Base-by-base conservation (phyloP, 2,329 filamentous ascomycete species). In the Fusarium domesticum region DNA sequence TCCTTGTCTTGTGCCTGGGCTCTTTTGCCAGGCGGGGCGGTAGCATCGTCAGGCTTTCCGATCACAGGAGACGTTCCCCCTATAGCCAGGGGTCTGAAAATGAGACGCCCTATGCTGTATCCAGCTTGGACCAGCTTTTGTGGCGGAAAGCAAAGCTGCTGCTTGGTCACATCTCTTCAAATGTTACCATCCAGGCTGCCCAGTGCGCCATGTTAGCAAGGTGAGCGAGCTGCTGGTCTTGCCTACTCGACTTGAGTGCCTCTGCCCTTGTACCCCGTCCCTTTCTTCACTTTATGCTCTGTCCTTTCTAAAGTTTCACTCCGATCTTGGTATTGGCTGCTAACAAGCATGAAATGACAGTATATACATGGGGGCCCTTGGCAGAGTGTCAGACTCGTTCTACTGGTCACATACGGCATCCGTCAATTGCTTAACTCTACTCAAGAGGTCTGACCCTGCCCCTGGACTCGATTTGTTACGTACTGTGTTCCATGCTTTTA, bases 151-250 rank as follows among this genome's bases (percentile, higher is more conserved):
- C 51, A 2, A 50, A 48, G 15, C 41, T 64, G 0, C 37, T 62
- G 0, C 38, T 58, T 0, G 60, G 62, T 3, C 50, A 43, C 5
- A 36, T 56, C 1, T 53, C 56, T 0, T 49, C 53, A 0, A 51
- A 60, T 2, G 42, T 52, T 18, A 57, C 57, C 1, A 10, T 64
- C 1, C 43, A 46, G 11, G 43, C 61, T 17, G 55, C 60, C 0
- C 61, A 64, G 23, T 60, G 60, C 35, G 50, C 48, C 4, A 62
- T 62, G 57, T 43, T 63, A 8, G 56, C 59, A n/a, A 60, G 60
- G 60, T 62, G 19, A 20, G 53, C 39, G 11, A n/a, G 4, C 16
- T 32, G 10, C 35, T n/a, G n/a, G n/a, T n/a, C n/a, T n/a, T n/a
- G n/a, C n/a, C n/a, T n/a, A n/a, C n/a, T n/a, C n/a, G n/a, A n/a